A percentile compares a stretch with the other conserved stretches of the same genome.
Conservation (phyloP, 257 asterid genomes). For the Rubia yunnanensis region DNA sequence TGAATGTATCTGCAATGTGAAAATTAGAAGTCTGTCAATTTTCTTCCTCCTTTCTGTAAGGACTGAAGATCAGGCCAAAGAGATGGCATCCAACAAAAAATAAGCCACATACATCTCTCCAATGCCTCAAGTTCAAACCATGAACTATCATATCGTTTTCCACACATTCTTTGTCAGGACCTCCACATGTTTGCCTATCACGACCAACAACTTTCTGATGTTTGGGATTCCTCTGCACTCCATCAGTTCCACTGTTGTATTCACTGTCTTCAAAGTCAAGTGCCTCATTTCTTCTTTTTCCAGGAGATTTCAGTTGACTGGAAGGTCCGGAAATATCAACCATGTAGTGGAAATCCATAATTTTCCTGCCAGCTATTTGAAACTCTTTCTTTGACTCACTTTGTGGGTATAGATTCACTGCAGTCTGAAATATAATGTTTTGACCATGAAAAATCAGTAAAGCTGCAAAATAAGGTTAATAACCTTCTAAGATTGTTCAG, state of each 20-base stretch:
- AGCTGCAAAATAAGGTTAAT: not conserved
- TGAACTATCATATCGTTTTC: constrained; percentile 20
- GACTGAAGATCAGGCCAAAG: not conserved
- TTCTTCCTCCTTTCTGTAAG: not conserved
- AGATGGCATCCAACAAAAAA: constrained; percentile 15
- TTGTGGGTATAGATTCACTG: constrained; percentile 28
- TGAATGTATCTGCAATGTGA: constrained; percentile 51
- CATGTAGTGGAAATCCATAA: not conserved
- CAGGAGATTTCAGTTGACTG: constrained; percentile 28
- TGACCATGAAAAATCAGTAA: constrained; percentile 11
- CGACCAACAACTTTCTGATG: constrained; percentile 39
- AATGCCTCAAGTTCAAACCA: constrained; percentile 38
- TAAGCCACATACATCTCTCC: constrained; percentile 54
- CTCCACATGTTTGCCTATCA: constrained; percentile 18
- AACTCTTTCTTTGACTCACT: constrained; percentile 34
- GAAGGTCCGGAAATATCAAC: constrained; percentile 27
- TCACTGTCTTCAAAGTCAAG: constrained; percentile 33
- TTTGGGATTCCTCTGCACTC: constrained; percentile 46
- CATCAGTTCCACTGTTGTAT: constrained; percentile 23
- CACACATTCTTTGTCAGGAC: constrained; percentile 25
- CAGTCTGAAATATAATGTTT: constrained; percentile 32
- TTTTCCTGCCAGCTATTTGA: constrained; percentile 8
- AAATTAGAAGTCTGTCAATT: constrained; percentile 22
- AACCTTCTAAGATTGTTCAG: not conserved
- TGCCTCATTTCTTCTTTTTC: constrained; percentile 44